Percentiles rank a stretch among this genome's conserved stretches.
These are phyloP conservation scores for Phytopythium vexans DNA, from an alignment of 352 stramenopile genomes.

Conservation along the genomic window DNA sequence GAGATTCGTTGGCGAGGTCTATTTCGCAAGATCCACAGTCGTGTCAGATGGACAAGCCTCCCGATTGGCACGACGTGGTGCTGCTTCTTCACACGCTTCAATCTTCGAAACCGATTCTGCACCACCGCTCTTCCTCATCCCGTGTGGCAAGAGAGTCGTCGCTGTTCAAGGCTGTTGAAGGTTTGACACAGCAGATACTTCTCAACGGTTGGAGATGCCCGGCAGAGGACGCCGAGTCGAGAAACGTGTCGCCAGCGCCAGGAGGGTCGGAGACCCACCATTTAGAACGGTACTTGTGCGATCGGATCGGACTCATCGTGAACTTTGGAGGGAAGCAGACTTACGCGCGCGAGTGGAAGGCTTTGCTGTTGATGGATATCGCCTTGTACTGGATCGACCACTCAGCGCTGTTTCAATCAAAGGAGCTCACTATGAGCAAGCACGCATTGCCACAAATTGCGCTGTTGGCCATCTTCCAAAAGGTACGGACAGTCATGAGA, in stretches of 20 bases:
- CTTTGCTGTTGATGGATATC: slow-evolving; percentile 69
- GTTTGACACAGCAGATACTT: slow-evolving; percentile 10
- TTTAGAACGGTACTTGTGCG: slow-evolving; percentile 22
- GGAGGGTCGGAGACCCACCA: slow-evolving; percentile 5
- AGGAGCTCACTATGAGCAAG: slow-evolving; percentile 11
- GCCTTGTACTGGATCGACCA: slow-evolving; percentile 58
- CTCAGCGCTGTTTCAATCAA: not conserved
- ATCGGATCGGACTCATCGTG: slow-evolving; percentile 37
- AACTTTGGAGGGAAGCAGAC: slow-evolving; percentile 67
- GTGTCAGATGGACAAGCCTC: slow-evolving; percentile 5
- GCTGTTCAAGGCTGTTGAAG: slow-evolving; percentile 42
- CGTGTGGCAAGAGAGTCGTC: slow-evolving; percentile 46
- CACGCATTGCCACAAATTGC: slow-evolving; percentile 14
- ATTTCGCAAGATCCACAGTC: slow-evolving; percentile 2
- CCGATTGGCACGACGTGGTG: slow-evolving; percentile 60
- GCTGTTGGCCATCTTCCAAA: slow-evolving; percentile 39
- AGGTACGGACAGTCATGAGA: slow-evolving; percentile 12
- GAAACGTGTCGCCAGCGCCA: not conserved
- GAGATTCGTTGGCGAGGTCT: not conserved
- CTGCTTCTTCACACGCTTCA: slow-evolving; percentile 73
- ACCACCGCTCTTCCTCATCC: slow-evolving; percentile 55
- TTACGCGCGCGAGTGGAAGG: slow-evolving; percentile 75
- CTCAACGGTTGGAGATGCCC: slow-evolving; percentile 13
- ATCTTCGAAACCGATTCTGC: slow-evolving; percentile 74
- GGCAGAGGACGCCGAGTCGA: slow-evolving; percentile 4